Base-by-base conservation (phyloP, 495 filamentous ascomycete species). In the Aspergillus diversus region DNA sequence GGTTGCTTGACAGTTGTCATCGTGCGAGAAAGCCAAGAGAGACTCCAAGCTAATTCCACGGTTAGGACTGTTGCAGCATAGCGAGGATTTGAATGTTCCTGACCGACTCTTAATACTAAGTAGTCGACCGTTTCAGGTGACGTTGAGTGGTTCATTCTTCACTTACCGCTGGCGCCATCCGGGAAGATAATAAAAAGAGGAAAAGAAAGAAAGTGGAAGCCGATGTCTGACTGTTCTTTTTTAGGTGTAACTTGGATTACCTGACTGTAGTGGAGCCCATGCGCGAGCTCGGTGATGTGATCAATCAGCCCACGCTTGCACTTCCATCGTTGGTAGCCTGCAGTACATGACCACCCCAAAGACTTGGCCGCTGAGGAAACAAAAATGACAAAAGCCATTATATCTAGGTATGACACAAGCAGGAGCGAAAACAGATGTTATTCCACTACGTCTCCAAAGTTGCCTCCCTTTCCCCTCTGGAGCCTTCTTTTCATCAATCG, bases 1-100 rank as follows among this genome's bases (percentile, higher is more conserved):
- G 65, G 65, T 27, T 63, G 43, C 21, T 33, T 39, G 27, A 37
- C 52, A 8, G 55, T 31, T 27, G 58, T 7, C 32, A 57, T 32
- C 46, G 32, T 43, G 34, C n/a, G 50, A 56, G 56, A 13, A 7
- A 35, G 33, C 21, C 21, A 11, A 7, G 37, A 42, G 37, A 15
- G 9, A 42, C 37, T 42, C 37, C 15, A 8, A 42, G 37, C 37
- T 11, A 15, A 15, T 13, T 43, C 13, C 11, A 13, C 11, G 7
- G 39, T 12, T 43, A 15, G 4, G 4, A 11, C 3, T 43, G 39
- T 43, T 13, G 21, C 21, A 43, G 39, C 39, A 4, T 43, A n/a
- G 39, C 11, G n/a, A 13, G 39, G n/a, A 7, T 39, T 13, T 39
- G 37, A 39, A 13, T 8, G 37, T 13, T 39, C 37, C 13, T 39